Base-by-base conservation (phyloP, 1,284 basidiomycete species). In the Cryptococcus maquisensis region DNA sequence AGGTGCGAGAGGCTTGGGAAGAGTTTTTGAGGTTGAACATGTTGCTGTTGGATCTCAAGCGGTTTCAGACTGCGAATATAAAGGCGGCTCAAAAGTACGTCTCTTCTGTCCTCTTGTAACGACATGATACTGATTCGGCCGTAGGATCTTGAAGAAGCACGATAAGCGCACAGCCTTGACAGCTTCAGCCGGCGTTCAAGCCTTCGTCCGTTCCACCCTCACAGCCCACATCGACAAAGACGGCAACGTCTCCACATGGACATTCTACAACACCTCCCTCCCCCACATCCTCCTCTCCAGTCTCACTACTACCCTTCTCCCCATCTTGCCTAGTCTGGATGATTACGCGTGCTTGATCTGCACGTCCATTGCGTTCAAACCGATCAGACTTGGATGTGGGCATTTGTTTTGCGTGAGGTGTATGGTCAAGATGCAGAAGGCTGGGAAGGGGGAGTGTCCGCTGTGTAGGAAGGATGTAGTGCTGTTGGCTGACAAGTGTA, bases 321-420 rank as follows among this genome's bases (percentile, higher is more conserved):
- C 93, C 63, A 74, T 77, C 52, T 57, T 76, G 40, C 74, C 75
- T 0, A 75, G 75, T 59, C 78, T 96, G 15, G 92, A 96, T 66
- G 82, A 82, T 65, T 82, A 82, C 64, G 77, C 79, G 43, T 83
- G 81, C 56, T 60, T 75, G 36, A 91, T 92, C 55, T 92, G 90
- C 74, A 88, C 84, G 2, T 83, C 81, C 53, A 84, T 93, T 59
- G 90, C 90, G 6, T 92, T 91, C 80, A 91, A 90, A 72, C 90
- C 90, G 0, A 90, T 98, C 52, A 80, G 91, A 4, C 80, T 98
- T 3, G 75, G 77, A 24, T 98, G 94, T 64, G 81, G 86, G 0
- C 94, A 97, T 73, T 77, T 95, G n/a, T 96, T 96, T 74, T 97
- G 93, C 65, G 89, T 92, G 9, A 76, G 87, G 48, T 96, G 93